These are phyloP conservation scores for Biscutella laevigata DNA, from an alignment of 441 rosid species.

Conservation along the genomic window DNA sequence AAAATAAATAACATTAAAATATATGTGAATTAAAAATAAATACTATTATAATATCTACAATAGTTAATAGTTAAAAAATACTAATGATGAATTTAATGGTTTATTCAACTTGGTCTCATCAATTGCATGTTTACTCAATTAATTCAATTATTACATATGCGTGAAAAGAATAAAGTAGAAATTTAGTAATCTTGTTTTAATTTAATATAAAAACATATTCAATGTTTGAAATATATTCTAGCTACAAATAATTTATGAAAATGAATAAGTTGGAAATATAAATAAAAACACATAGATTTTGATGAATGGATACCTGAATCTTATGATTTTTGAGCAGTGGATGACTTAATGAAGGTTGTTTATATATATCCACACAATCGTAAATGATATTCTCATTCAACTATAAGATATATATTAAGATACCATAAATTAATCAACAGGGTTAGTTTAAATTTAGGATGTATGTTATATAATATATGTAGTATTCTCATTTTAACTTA, in stretches of 20 bases:
- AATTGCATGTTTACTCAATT: too few relatives aligned
- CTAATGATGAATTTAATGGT: too few relatives aligned
- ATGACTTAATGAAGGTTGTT: slow-evolving; percentile 1
- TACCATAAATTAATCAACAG: too few relatives aligned
- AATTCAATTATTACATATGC: too few relatives aligned
- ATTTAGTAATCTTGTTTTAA: background rate
- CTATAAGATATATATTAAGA: background rate
- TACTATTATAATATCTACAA: too few relatives aligned
- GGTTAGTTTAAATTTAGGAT: too few relatives aligned
- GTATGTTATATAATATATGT: too few relatives aligned
- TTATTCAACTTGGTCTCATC: too few relatives aligned
- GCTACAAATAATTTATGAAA: background rate
- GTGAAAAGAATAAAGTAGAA: background rate
- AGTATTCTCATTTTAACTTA: too few relatives aligned
- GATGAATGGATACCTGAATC: background rate
- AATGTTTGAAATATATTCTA: background rate
- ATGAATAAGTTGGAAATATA: background rate
- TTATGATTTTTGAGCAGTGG: background rate
- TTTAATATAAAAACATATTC: background rate
- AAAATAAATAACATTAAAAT: too few relatives aligned
- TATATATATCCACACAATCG: slow-evolving; percentile 1
- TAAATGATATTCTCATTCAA: background rate
- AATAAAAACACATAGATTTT: background rate
- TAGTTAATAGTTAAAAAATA: too few relatives aligned
- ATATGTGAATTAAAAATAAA: too few relatives aligned